Base-by-base conservation (phyloP, 2,329 filamentous ascomycete genomes). In the Madurella fahalii region DNA sequence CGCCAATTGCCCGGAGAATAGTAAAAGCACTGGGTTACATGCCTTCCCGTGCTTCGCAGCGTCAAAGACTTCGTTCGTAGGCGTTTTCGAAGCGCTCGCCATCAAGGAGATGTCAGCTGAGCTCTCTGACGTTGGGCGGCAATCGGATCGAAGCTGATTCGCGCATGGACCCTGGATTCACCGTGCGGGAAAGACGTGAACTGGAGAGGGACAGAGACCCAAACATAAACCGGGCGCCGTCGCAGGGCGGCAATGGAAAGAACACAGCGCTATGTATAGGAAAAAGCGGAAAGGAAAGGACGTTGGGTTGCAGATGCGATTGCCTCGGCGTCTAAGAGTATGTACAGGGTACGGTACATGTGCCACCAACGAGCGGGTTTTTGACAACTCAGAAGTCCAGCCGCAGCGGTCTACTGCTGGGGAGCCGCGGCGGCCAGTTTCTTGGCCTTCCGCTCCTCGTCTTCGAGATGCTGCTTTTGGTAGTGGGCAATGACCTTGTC, bases 401-500 rank as follows among this genome's bases (percentile, higher is more conserved):
- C 47, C 47, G 30, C 41, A 46, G 47, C 17, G 13, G 31, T 15
- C 55, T 68, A 69, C 68, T 73, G 73, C 45, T 58, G 47, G 8
- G 58, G 47, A 56, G 70, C 67, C 47, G 60, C 57, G 2, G 72
- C 72, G 2, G 72, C 72, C 62, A 81, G 59, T 68, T 73, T 79
- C 66, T 73, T 72, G 39, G 71, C 71, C 70, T 83, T 83, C 61
- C 76, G 73, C 63, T 78, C 80, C 68, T 82, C 80, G 55, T 81
- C 78, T 54, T 76, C 75, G 52, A 77, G 63, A 61, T 83, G 75
- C 69, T 78, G 69, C 67, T 79, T 72, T 63, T 72, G 72, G 72
- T 81, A 84, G 70, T 83, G 81, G 65, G 77, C 79, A 15, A 81
- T 74, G 30, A 83, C 73, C 62, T 80, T 71, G 66, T 82, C 79